These are phyloP conservation scores for Candolleomyces eurysporus DNA, from an alignment of 768 basidiomycete genomes.

Conservation along the genomic window DNA sequence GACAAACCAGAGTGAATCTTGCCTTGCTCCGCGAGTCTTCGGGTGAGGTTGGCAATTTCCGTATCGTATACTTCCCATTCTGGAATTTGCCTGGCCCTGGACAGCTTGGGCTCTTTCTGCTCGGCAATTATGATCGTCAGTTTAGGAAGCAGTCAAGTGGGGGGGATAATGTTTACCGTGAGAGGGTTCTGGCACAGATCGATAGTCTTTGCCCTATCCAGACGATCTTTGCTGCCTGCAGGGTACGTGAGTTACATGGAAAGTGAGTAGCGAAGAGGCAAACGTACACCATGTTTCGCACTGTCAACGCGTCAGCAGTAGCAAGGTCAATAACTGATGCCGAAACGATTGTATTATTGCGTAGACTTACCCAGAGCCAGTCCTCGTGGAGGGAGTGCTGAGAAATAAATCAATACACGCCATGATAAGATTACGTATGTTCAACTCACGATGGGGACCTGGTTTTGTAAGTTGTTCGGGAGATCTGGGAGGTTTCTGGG, in stretches of 20 bases:
- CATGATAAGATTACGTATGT: neutral
- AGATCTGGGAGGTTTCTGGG: slow-evolving; percentile 55
- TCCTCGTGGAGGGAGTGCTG: slow-evolving; percentile 87
- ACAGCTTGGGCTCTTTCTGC: slow-evolving; percentile 96
- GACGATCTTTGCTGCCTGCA: slow-evolving; percentile 76
- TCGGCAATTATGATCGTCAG: neutral
- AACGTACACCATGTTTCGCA: slow-evolving; percentile 97
- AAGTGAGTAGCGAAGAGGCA: neutral
- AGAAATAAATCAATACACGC: neutral
- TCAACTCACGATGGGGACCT: slow-evolving; percentile 85
- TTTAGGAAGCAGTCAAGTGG: slow-evolving; percentile 3
- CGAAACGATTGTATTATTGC: neutral
- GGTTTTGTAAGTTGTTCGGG: slow-evolving; percentile 90
- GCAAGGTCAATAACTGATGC: neutral
- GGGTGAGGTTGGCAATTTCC: slow-evolving; percentile 84
- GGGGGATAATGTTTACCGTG: slow-evolving; percentile 56
- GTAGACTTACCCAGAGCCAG: slow-evolving; percentile 85
- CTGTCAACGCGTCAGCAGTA: slow-evolving; percentile 31
- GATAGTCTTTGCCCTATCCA: slow-evolving; percentile 83
- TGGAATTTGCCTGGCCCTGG: slow-evolving; percentile 90
- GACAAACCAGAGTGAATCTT: slow-evolving; percentile 66
- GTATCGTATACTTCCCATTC: slow-evolving; percentile 96
- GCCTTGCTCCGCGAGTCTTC: slow-evolving; percentile 67
- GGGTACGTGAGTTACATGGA: neutral
- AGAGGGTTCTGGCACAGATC: slow-evolving; percentile 97